Evolutionary conservation across 2,329 filamentous ascomycete species (phyloP).

Genomic region (Claviceps pazoutovae): DNA sequence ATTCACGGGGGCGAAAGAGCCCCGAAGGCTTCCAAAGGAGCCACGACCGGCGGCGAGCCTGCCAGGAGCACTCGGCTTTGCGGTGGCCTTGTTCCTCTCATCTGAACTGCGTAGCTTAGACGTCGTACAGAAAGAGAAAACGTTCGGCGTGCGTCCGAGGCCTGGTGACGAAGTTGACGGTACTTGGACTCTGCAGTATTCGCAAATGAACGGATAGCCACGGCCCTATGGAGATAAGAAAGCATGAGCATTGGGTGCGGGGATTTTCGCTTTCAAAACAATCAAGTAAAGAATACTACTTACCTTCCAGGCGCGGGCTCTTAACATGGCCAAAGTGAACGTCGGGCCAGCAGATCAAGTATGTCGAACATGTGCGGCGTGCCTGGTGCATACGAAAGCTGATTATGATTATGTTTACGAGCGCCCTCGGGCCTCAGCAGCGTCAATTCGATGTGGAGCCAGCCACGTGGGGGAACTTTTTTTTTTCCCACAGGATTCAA

Average conservation of each 20-base stretch:
- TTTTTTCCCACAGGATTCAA: not conserved
- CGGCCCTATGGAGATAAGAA: constrained; percentile 16
- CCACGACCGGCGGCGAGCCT: constrained; percentile 11
- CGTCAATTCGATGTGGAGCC: not conserved
- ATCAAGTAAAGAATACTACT: too few relatives aligned
- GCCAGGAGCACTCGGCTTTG: constrained; percentile 13
- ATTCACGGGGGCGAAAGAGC: constrained; percentile 8
- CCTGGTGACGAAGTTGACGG: constrained; percentile 8
- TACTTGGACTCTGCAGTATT: constrained; percentile 22
- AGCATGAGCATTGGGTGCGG: not conserved
- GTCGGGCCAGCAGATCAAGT: not conserved
- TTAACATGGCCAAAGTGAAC: constrained; percentile 25
- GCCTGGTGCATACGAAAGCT: not conserved
- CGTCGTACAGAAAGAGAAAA: constrained; percentile 1
- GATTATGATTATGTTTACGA: not conserved
- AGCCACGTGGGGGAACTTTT: not conserved
- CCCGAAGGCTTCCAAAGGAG: constrained; percentile 9
- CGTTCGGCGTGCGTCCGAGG: not conserved
- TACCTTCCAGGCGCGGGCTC: constrained; percentile 27
- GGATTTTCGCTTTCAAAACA: not conserved
- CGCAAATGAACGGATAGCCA: constrained; percentile 26
- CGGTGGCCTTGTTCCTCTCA: constrained; percentile 7
- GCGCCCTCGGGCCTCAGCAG: not conserved
- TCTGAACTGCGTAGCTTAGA: constrained; percentile 9
- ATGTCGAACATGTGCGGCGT: not conserved